These are phyloP conservation scores for Solanum gandarillasii DNA, from an alignment of 257 asterid genomes.

Conservation along the genomic window DNA sequence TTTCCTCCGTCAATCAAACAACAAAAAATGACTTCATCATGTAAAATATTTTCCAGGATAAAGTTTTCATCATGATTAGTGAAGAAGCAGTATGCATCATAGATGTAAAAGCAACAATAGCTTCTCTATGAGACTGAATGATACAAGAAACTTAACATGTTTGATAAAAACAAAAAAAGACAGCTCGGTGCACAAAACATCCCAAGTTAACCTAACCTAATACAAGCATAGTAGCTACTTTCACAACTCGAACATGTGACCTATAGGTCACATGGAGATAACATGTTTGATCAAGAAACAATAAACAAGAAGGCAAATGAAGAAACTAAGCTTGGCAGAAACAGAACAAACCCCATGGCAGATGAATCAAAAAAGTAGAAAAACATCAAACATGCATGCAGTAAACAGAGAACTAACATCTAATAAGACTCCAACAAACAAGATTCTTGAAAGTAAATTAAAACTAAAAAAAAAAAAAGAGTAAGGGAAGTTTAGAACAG, in stretches of 20 bases:
- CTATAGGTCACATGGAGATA: not conserved
- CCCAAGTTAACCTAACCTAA: not conserved
- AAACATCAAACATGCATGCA: not conserved
- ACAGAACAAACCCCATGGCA: not conserved
- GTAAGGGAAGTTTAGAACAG: constrained; percentile 13
- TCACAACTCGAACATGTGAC: not conserved
- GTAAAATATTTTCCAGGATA: not conserved
- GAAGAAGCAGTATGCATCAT: not conserved
- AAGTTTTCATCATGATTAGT: not conserved
- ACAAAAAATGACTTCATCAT: not conserved
- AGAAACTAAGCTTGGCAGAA: not conserved
- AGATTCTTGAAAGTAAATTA: not conserved
- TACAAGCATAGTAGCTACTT: not conserved
- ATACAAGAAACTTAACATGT: not conserved
- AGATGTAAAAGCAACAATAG: not conserved
- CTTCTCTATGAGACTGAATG: not conserved
- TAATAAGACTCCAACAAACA: not conserved
- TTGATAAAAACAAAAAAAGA: not conserved
- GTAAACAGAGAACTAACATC: not conserved
- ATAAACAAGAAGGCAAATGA: not conserved
- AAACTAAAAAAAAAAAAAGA: not conserved
- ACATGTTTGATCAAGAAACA: not conserved
- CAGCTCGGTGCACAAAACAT: not conserved
- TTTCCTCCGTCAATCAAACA: not conserved
- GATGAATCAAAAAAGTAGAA: not conserved